Base-by-base conservation (phyloP, 2,329 filamentous ascomycete species). In the Fonsecaea erecta region DNA sequence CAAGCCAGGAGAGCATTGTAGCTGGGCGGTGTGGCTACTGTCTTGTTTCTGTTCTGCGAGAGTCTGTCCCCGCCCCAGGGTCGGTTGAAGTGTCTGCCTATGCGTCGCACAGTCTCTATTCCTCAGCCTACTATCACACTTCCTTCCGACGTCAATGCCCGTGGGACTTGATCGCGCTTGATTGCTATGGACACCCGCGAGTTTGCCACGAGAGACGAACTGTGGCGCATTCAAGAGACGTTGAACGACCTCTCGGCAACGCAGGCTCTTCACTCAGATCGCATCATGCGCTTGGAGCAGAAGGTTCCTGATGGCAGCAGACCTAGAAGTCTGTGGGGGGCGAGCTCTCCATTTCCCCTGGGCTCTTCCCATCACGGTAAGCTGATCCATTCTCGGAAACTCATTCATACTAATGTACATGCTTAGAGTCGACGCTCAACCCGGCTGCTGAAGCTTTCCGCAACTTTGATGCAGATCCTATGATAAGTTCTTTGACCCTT, bases 311-410 rank as follows among this genome's bases (percentile, higher is more conserved):
- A 88, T 70, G 86, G 88, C 77, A 83, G 83, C 62, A 81, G 84
- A 69, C 77, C 88, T 77, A 96, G 94, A 78, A 96, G 91, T 67
- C 90, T 96, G 63, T 99, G 95, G 95, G 87, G 86, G 55, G 89
- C 90, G 70, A 80, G 84, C 54, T 96, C 93, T 62, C 93, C 93
- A 16, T 97, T 97, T 75, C 93, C 94, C n/a, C 77, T 96, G 64
- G 88, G 90, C 71, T 90, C 91, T 61, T 93, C 92, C 60, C 91
- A 96, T 76, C 91, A 96, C 81, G 92, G 94, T 96, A 80, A 77
- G 86, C 75, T 46, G 32, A 30, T 3, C 35, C 30, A 14, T 46
- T 11, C 12, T 8, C 4, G 8, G 7, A 35, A 18, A 8, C 32
- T 18, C 51, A 43, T 21, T 21, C 3, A n/a, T 37, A 65, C 56